Evolutionary conservation across 306 rosid species (phyloP).

Genomic region (Parietaria judaica): DNA sequence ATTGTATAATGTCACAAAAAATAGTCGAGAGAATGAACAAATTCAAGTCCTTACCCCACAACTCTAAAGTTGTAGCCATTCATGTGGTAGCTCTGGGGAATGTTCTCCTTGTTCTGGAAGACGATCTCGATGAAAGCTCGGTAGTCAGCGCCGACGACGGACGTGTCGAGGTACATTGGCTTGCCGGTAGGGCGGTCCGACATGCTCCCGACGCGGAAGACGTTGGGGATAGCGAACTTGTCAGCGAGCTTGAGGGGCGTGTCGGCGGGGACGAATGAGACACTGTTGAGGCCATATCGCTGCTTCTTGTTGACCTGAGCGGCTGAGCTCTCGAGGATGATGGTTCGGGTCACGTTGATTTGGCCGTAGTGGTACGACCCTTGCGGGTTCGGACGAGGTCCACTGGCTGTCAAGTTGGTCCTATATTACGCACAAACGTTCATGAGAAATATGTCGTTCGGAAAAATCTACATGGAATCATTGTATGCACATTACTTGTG

Average conservation of each 20-base stretch:
- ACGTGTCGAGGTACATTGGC: slow-evolving; percentile 62
- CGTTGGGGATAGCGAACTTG: slow-evolving; percentile 60
- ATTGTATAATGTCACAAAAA: no score
- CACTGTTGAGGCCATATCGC: slow-evolving; percentile 75
- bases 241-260: slow-evolving; percentile 92
- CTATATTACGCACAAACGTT: slow-evolving; percentile 23
- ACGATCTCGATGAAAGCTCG: slow-evolving; percentile 76
- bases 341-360: slow-evolving; percentile 55
- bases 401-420: slow-evolving; percentile 88
- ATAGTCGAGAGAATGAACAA: no score
- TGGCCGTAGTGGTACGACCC: slow-evolving; percentile 91
- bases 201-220: slow-evolving; percentile 68
- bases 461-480: not conserved
- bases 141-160: slow-evolving; percentile 78
- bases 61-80: slow-evolving; percentile 88
- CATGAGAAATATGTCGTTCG: not conserved
- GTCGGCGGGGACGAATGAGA: slow-evolving; percentile 56
- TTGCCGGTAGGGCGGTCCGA: slow-evolving; percentile 46
- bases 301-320: slow-evolving; percentile 60
- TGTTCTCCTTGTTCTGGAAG: slow-evolving; percentile 62
- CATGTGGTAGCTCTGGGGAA: slow-evolving; percentile 71
- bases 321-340: slow-evolving; percentile 55
- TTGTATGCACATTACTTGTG: not conserved
- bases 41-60: slow-evolving; percentile 61
- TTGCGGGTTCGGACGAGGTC: slow-evolving; percentile 95